These are phyloP conservation scores for Skeletonema menzelii DNA, from an alignment of 108 stramenopile species.

Conservation along the genomic window DNA sequence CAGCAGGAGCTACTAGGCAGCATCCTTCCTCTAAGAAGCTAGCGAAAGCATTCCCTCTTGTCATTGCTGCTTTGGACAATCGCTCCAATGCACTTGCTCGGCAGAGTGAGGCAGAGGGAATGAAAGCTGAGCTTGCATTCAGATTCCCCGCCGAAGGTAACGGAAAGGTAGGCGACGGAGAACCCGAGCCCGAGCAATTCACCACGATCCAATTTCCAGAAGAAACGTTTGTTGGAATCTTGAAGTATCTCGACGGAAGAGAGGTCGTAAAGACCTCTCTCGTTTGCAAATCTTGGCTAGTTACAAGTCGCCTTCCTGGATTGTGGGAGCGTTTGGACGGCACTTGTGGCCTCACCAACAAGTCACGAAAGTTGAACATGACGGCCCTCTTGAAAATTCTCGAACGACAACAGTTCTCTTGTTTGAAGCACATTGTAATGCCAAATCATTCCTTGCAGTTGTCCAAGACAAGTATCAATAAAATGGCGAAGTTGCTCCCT, in stretches of 20 bases:
- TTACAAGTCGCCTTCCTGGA: slow-evolving; percentile 7
- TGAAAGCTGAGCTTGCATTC: slow-evolving; percentile 5
- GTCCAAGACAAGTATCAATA: background rate
- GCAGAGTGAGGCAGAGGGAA: slow-evolving; percentile 9
- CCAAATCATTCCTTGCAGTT: slow-evolving; percentile 8
- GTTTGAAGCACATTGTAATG: slow-evolving; percentile 6
- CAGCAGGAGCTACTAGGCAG: slow-evolving; percentile 7
- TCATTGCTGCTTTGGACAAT: slow-evolving; percentile 21
- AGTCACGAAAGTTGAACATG: slow-evolving; percentile 6
- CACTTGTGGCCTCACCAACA: slow-evolving; percentile 17
- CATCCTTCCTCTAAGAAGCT: slow-evolving; percentile 15
- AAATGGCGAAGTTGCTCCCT: slow-evolving; percentile 13
- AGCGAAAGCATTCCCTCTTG: slow-evolving; percentile 5
- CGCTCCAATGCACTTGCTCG: slow-evolving; percentile 8
- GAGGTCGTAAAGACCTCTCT: slow-evolving; percentile 8
- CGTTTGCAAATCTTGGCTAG: slow-evolving; percentile 30
- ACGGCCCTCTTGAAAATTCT: slow-evolving; percentile 8
- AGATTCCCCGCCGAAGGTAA: background rate
- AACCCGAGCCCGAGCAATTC: too few species aligned
- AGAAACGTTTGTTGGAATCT: slow-evolving; percentile 12
- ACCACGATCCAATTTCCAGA: slow-evolving; percentile 17
- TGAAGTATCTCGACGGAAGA: slow-evolving; percentile 15
- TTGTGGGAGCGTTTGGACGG: slow-evolving; percentile 16
- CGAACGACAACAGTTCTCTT: slow-evolving; percentile 15
- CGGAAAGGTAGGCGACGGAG: background rate